Percentiles rank a stretch among this genome's conserved stretches.
phyloP scores from a whole-genome alignment of 1,139 yeast genomes.

The Hemisphaericaspora lyxosophila region DNA sequence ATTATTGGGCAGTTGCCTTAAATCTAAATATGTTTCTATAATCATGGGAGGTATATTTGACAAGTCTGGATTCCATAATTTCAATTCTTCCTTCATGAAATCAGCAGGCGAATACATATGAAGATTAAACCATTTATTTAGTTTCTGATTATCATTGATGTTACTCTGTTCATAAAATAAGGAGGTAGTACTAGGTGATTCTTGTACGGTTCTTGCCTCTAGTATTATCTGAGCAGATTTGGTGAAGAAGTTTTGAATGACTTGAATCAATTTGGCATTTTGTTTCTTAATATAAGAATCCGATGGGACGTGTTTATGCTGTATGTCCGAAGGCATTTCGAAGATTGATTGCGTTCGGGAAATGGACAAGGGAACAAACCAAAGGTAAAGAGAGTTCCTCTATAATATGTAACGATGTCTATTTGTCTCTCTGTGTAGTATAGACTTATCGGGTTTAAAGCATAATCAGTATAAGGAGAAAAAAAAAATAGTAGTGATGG shows the following conservation, averaged over 20 bases:
- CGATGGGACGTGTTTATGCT: not conserved
- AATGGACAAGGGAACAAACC: too few relatives aligned
- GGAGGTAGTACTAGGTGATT: slow-evolving; percentile 7
- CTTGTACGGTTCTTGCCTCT: slow-evolving; percentile 19
- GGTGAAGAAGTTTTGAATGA: slow-evolving; percentile 65
- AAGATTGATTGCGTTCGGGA: too few relatives aligned
- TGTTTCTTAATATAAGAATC: slow-evolving; percentile 27
- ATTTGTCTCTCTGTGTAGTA: too few relatives aligned
- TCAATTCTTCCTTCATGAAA: slow-evolving; percentile 53
- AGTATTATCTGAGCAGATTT: slow-evolving; percentile 63
- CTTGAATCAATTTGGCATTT: slow-evolving; percentile 40
- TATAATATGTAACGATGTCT: too few relatives aligned
- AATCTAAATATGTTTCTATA: slow-evolving; percentile 78
- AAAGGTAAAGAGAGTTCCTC: too few relatives aligned
- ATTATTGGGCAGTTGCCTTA: slow-evolving; percentile 56
- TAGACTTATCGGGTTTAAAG: too few relatives aligned
- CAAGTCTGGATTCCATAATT: slow-evolving; percentile 56
- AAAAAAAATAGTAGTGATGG: too few relatives aligned
- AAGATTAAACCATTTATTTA: slow-evolving; percentile 69
- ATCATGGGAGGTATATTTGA: slow-evolving; percentile 69
- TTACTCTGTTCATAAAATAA: slow-evolving; percentile 5
- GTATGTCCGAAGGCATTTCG: slow-evolving; percentile 4
- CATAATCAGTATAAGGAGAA: too few relatives aligned
- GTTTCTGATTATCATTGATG: slow-evolving; percentile 18
- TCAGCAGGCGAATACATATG: slow-evolving; percentile 49